Evolutionary conservation across 2,329 filamentous ascomycete species (phyloP).

Genomic region (Cryphonectria nitschkei): DNA sequence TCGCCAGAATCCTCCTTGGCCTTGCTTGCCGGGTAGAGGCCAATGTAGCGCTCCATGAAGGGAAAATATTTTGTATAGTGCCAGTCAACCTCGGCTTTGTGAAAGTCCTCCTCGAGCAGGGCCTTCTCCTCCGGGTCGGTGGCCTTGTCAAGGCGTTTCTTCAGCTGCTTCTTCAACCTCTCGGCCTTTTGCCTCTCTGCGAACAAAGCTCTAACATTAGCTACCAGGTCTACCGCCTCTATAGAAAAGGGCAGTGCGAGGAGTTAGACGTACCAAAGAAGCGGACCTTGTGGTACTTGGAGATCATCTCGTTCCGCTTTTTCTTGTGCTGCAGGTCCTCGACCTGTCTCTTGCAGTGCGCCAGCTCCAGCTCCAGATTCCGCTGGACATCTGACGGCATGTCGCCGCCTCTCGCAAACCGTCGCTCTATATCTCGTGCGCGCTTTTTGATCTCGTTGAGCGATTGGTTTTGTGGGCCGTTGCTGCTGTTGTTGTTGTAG

Average conservation of each 20-base stretch:
- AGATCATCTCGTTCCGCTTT: slow-evolving; percentile 70
- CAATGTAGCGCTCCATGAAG: slow-evolving; percentile 71
- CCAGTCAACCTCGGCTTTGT: slow-evolving; percentile 72
- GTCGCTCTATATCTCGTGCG: slow-evolving; percentile 69
- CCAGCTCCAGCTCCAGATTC: slow-evolving; percentile 74
- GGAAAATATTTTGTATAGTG: slow-evolving; percentile 77
- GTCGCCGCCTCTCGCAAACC: slow-evolving; percentile 62
- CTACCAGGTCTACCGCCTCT: background rate
- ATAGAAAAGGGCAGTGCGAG: background rate
- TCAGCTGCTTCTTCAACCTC: slow-evolving; percentile 66
- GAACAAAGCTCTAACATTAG: background rate
- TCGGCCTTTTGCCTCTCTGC: slow-evolving; percentile 74
- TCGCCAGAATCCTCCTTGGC: slow-evolving; percentile 42
- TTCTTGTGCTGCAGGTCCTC: slow-evolving; percentile 62
- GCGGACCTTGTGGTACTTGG: slow-evolving; percentile 79
- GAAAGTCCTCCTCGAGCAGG: slow-evolving; percentile 60
- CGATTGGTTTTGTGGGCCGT: slow-evolving; percentile 42
- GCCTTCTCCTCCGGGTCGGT: slow-evolving; percentile 56
- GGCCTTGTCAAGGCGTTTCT: slow-evolving; percentile 57
- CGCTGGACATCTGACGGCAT: slow-evolving; percentile 70
- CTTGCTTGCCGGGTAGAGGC: slow-evolving; percentile 54
- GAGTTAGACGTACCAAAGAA: slow-evolving; percentile 69
- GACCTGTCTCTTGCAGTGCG: slow-evolving; percentile 67
- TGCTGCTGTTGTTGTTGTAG: slow-evolving; percentile 53
- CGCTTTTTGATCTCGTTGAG: slow-evolving; percentile 64